Conservation (phyloP, 768 basidiomycete species). For the Termitomyces sp. region DNA sequence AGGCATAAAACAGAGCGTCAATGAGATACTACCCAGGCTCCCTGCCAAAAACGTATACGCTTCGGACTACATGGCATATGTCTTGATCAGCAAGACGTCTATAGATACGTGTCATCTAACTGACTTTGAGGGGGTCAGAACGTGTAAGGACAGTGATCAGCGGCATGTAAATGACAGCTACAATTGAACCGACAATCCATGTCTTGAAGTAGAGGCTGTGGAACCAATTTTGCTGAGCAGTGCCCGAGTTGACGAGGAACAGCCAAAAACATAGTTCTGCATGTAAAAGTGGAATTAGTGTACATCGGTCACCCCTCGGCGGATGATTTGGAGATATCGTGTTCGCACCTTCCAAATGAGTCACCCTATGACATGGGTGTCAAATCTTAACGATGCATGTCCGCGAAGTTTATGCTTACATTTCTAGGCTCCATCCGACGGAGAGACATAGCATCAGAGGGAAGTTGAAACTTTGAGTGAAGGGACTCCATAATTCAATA, state of each 20-base stretch:
- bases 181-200: slow-evolving; percentile 64
- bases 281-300: not conserved
- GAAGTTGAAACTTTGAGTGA: slow-evolving; percentile 48
- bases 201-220: slow-evolving; percentile 67
- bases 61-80: slow-evolving; percentile 49
- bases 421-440: slow-evolving; percentile 70
- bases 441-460: slow-evolving; percentile 66
- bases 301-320: slow-evolving; percentile 1
- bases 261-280: slow-evolving; percentile 86
- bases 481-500: slow-evolving; percentile 49
- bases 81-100: slow-evolving; percentile 1
- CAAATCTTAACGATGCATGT: not conserved
- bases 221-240: slow-evolving; percentile 74
- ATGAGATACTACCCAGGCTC: slow-evolving; percentile 59
- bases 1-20: slow-evolving; percentile 76
- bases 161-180: slow-evolving; percentile 67
- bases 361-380: slow-evolving; percentile 44
- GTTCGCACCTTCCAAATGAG: slow-evolving; percentile 70
- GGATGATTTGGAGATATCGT: not conserved
- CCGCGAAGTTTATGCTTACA: slow-evolving; percentile 42
- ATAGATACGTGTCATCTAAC: slow-evolving; percentile 15
- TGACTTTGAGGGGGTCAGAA: slow-evolving; percentile 54
- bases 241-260: slow-evolving; percentile 68
- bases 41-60: slow-evolving; percentile 70
- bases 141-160: slow-evolving; percentile 65